Percentiles rank a stretch among this genome's conserved stretches.
Evolutionary conservation across 345 rosid species (phyloP).

Genomic region (Populus nigra): DNA sequence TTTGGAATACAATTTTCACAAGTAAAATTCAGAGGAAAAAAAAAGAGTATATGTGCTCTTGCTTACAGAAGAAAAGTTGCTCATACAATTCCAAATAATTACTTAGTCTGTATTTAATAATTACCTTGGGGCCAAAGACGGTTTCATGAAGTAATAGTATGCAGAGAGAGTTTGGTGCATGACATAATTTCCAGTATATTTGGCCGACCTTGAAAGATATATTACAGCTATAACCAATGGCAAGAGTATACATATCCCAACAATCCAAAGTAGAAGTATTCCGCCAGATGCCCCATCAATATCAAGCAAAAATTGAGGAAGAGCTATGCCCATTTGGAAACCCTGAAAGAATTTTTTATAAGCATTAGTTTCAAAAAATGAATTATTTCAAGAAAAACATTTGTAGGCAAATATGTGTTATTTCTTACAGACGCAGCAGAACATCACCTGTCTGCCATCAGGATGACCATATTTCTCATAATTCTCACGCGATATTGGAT

Average conservation of each 20-base stretch:
- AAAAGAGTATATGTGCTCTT: not conserved
- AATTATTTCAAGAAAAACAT: not conserved
- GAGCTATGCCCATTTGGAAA: slow-evolving; percentile 99
- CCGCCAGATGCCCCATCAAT: slow-evolving; percentile 97
- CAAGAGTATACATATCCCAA: slow-evolving; percentile 92
- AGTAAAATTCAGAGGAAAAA: not conserved
- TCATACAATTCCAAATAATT: not conserved
- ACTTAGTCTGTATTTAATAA: not conserved
- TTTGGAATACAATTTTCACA: not conserved
- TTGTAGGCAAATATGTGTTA: not conserved
- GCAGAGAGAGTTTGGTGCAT: slow-evolving; percentile 94
- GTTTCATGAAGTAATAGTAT: slow-evolving; percentile 89
- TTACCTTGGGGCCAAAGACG: slow-evolving; percentile 98
- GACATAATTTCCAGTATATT: slow-evolving; percentile 95
- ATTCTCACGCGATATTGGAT: slow-evolving; percentile 90
- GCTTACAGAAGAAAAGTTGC: not conserved
- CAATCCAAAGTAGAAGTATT: slow-evolving; percentile 93
- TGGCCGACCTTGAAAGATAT: slow-evolving; percentile 92
- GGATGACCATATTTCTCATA: slow-evolving; percentile 99
- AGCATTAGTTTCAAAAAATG: slow-evolving; percentile 14
- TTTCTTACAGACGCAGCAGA: slow-evolving; percentile 12
- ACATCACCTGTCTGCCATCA: slow-evolving; percentile 86
- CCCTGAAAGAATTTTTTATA: slow-evolving; percentile 52
- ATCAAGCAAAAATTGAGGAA: slow-evolving; percentile 87
- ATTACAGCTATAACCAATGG: slow-evolving; percentile 93